Evolutionary conservation across 1,284 basidiomycete genomes (phyloP).

Genomic region (Ustilago shanxiensis): DNA sequence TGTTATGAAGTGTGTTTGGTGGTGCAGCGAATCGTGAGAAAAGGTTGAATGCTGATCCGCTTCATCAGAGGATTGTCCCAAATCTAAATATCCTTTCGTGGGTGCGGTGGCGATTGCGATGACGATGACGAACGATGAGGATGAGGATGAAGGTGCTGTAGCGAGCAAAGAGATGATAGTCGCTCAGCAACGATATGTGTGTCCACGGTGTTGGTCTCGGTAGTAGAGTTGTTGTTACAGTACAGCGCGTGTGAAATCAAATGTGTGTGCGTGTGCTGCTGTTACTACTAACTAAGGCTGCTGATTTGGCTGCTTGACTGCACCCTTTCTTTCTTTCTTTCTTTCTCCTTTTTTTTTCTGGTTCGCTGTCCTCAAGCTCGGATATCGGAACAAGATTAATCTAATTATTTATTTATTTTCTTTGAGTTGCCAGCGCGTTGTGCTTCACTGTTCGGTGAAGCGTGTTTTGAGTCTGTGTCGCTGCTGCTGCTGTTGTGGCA

Average conservation of each 20-base stretch:
- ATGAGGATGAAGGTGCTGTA: not conserved
- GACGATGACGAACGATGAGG: not conserved
- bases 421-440: slow-evolving; percentile 22
- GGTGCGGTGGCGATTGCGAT: not conserved
- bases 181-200: not conserved
- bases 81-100: too few relatives aligned
- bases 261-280: slow-evolving; percentile 3
- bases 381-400: too few relatives aligned
- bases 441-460: not conserved
- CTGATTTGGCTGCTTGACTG: too few relatives aligned
- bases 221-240: not conserved
- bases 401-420: slow-evolving; percentile 2
- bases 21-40: not conserved
- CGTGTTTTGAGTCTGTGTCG: not conserved
- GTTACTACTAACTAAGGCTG: too few relatives aligned
- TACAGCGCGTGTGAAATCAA: too few relatives aligned
- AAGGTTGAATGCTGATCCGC: too few relatives aligned
- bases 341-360: too few relatives aligned
- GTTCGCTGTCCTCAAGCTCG: slow-evolving; percentile 5
- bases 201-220: slow-evolving; percentile 23
- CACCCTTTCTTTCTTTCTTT: too few relatives aligned
- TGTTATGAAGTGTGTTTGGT: not conserved
- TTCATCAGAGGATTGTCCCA: too few relatives aligned
- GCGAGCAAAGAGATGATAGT: too few relatives aligned
- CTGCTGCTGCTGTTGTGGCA: not conserved